Base-by-base conservation (phyloP, 768 basidiomycete species). In the Boletellus sp. region DNA sequence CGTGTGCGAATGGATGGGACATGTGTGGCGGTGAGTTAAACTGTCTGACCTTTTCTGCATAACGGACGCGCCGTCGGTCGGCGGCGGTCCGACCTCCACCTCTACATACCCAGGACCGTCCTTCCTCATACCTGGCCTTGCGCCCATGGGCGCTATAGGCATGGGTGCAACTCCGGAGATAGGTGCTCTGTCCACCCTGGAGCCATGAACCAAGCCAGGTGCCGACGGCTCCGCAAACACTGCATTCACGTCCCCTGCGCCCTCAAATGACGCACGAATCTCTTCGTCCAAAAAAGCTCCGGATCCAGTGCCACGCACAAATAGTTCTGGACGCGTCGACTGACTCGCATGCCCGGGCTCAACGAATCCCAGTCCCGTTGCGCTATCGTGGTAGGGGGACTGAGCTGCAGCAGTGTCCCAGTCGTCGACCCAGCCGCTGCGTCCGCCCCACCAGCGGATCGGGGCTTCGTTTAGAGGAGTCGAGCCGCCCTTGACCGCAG, bases 401-500 rank as follows among this genome's bases (percentile, higher is more conserved):
- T 47, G 46, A 39, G 43, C 45, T 4, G 20, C 12, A 17, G n/a
- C 23, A 39, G 37, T 47, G 37, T 51, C 51, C 60, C 60, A 63
- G 33, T 62, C 60, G 12, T 59, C 42, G 8, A 42, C 35, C 60
- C 60, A 62, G 19, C 57, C 36, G 13, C 43, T 33, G 35, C 26
- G 41, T 41, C 58, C 55, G 15, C 58, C 55, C 55, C 58, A 57
- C 58, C 60, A 63, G 17, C 48, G 54, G 28, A 46, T n/a, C 6
- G 60, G 55, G 7, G 52, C 51, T 39, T 50, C 54, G n/a, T 61
- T 52, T 35, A 60, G 36, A 42, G 60, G 56, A 0, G 58, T 54
- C 19, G 50, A 52, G 4, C 47, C 28, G 2, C 49, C 51, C 24
- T 45, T 48, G 22, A 42, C n/a, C 10, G 15, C 5, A 7, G 24